Conservation (phyloP, 129 eudicot species). For the Flaveria linearis region DNA sequence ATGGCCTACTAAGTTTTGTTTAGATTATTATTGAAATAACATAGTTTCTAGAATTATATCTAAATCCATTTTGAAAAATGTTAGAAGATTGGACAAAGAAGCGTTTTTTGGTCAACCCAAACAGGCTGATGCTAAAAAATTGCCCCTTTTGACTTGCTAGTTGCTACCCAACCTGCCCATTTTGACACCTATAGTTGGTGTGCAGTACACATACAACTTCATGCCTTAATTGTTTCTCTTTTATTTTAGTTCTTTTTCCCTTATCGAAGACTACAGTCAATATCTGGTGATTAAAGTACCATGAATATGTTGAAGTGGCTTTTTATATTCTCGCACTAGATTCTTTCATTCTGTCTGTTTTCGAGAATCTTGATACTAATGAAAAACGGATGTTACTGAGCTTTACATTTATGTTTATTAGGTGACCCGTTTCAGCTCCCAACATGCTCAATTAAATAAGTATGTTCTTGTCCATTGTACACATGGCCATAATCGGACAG, state of each 20-base stretch:
- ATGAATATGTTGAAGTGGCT: neutral
- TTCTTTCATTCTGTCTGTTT: neutral
- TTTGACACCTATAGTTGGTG: neutral
- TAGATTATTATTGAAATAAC: too few relatives aligned
- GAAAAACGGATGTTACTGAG: slow-evolving; percentile 20
- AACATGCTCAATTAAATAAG: slow-evolving; percentile 43
- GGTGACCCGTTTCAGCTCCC: slow-evolving; percentile 48
- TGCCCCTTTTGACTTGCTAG: neutral
- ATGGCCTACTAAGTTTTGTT: neutral
- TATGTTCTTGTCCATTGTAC: slow-evolving; percentile 63
- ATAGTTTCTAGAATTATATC: neutral
- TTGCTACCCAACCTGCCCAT: neutral
- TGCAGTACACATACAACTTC: slow-evolving; percentile 8
- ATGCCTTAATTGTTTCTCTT: neutral
- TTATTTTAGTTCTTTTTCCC: slow-evolving; percentile 5
- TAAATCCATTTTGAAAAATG: neutral
- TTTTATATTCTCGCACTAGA: neutral
- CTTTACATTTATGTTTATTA: slow-evolving; percentile 29
- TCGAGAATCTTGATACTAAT: slow-evolving; percentile 1
- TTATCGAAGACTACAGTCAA: neutral
- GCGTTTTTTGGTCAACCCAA: neutral
- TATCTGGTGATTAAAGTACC: neutral
- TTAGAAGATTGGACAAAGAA: neutral
- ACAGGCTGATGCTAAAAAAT: neutral
- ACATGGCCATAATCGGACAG: slow-evolving; percentile 76